Percentiles rank a stretch among this genome's conserved stretches.
Evolutionary conservation across 2,329 filamentous ascomycete genomes (phyloP).

Genomic region (Hymenoscyphus fraxineus): DNA sequence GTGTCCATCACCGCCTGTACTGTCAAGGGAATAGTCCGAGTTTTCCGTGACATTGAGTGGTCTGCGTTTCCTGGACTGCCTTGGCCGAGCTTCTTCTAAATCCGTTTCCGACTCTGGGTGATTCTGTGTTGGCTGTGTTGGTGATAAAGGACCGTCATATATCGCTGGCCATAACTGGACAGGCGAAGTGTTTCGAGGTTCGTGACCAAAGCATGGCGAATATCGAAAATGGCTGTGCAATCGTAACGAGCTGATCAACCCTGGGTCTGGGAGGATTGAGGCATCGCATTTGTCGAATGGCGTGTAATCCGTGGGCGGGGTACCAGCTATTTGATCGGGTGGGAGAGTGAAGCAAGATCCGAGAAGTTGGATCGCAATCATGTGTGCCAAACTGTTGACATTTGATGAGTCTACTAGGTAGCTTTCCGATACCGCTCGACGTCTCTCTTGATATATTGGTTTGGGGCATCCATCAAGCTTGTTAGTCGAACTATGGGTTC

Average conservation of each 20-base stretch:
- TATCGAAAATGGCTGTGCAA: conserved; percentile 34
- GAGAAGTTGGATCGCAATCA: conserved; percentile 33
- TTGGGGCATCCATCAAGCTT: conserved; percentile 15
- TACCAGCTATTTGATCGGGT: conserved; percentile 20
- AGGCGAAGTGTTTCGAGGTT: conserved; percentile 32
- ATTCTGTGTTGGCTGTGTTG: conserved; percentile 5
- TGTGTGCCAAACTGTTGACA: conserved; percentile 30
- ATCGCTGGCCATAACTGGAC: conserved; percentile 23
- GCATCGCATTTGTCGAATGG: conserved; percentile 8
- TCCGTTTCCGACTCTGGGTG: conserved; percentile 12
- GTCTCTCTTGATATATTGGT: conserved; percentile 3
- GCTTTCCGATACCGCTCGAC: conserved; percentile 27
- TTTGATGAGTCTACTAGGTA: conserved; percentile 20
- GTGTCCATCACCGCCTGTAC: conserved; percentile 8
- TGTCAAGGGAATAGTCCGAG: conserved; percentile 13
- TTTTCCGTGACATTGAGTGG: conserved; percentile 19
- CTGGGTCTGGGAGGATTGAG: conserved; percentile 20
- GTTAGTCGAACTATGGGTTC: conserved; percentile 18
- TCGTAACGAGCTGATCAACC: conserved; percentile 34
- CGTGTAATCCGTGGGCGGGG: conserved; percentile 16
- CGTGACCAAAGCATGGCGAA: conserved; percentile 33
- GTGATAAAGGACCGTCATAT: conserved; percentile 21
- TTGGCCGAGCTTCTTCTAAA: conserved; percentile 9
- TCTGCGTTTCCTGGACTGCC: conserved; percentile 11
- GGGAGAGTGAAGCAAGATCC: conserved; percentile 34